phyloP scores from a whole-genome alignment of 2,329 filamentous ascomycete genomes.

The Xylaria digitata region DNA sequence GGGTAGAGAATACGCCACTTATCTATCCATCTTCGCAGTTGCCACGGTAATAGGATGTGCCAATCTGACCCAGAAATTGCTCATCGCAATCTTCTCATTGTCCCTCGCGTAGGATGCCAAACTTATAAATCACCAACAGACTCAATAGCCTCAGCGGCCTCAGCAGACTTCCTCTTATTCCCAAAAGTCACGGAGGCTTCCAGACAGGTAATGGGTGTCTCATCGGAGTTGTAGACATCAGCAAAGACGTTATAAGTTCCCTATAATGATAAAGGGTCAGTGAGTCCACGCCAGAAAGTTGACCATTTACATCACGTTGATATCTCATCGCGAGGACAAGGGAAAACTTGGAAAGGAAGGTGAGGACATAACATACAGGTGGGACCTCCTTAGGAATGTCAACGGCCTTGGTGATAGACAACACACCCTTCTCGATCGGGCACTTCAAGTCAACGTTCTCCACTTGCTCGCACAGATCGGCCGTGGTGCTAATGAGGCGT shows the following conservation, averaged over 20 bases:
- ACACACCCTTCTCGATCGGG: slow-evolving; percentile 82
- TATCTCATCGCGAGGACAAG: neutral
- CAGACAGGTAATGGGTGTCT: slow-evolving; percentile 85
- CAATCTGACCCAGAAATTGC: slow-evolving; percentile 17
- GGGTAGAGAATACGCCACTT: slow-evolving; percentile 31
- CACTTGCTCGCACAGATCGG: slow-evolving; percentile 90
- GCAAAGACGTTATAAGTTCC: slow-evolving; percentile 91
- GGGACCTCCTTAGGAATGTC: slow-evolving; percentile 88
- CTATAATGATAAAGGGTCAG: slow-evolving; percentile 56
- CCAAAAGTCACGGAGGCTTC: slow-evolving; percentile 77
- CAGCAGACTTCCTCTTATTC: slow-evolving; percentile 51
- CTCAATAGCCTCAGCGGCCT: slow-evolving; percentile 8
- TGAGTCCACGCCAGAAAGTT: slow-evolving; percentile 5
- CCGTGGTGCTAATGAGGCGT: slow-evolving; percentile 81
- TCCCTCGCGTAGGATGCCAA: neutral
- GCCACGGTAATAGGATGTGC: slow-evolving; percentile 26
- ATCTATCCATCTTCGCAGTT: slow-evolving; percentile 38
- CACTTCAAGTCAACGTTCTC: slow-evolving; percentile 89
- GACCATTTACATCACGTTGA: neutral
- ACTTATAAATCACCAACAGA: slow-evolving; percentile 29
- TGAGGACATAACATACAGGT: slow-evolving; percentile 70
- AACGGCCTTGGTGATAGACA: slow-evolving; percentile 81
- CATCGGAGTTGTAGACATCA: slow-evolving; percentile 81
- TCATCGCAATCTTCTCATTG: slow-evolving; percentile 6
- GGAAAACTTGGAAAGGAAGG: neutral